Conservation (phyloP, 2,329 filamentous ascomycete species). For the Fusarium verrucosum region DNA sequence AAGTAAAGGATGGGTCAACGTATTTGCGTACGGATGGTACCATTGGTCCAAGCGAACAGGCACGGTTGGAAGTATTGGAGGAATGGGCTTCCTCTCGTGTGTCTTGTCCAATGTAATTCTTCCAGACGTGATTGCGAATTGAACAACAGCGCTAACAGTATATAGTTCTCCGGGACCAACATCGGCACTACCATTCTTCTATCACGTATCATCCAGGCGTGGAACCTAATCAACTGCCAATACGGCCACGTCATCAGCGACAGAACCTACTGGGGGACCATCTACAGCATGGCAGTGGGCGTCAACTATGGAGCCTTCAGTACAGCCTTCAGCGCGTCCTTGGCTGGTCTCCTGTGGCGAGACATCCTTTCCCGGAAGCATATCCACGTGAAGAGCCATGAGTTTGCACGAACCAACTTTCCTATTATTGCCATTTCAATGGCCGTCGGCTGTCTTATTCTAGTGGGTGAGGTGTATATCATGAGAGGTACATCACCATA, state of each 20-base stretch:
- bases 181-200: conserved; percentile 80
- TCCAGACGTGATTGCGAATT: rapidly evolving
- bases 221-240: conserved; percentile 66
- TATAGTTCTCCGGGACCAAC: conserved; percentile 77
- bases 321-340: conserved; percentile 74
- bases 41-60: conserved; percentile 77
- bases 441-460: conserved; percentile 68
- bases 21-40: conserved; percentile 78
- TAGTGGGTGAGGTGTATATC: conserved; percentile 72
- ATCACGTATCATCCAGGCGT: conserved; percentile 74
- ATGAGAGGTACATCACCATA: conserved; percentile 33
- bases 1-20: conserved; percentile 77
- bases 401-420: conserved; percentile 75
- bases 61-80: conserved; percentile 72
- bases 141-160: background rate
- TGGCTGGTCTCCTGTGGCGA: conserved; percentile 77
- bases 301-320: conserved; percentile 81
- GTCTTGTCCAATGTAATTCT: conserved; percentile 75
- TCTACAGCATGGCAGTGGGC: conserved; percentile 78
- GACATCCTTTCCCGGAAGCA: conserved; percentile 75
- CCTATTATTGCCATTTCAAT: conserved; percentile 76
- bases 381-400: conserved; percentile 69
- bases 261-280: conserved; percentile 76
- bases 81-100: conserved; percentile 78
- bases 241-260: conserved; percentile 65